Evolutionary conservation across 2,329 filamentous ascomycete species (phyloP).

Genomic region (Claviceps paspali): DNA sequence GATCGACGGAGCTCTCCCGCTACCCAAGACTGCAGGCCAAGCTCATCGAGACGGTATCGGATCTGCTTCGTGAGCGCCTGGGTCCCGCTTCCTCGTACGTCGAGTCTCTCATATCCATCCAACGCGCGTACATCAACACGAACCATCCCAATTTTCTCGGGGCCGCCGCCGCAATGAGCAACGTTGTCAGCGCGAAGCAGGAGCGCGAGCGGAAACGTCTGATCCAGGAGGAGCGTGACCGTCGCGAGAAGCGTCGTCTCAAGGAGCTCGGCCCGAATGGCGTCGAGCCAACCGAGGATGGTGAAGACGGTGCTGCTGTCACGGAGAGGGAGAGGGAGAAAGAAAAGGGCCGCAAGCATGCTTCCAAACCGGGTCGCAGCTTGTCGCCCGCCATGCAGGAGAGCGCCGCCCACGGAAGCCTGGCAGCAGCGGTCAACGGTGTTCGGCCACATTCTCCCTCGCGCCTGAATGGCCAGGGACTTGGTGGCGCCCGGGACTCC

Average conservation of each 20-base stretch:
- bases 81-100: slow-evolving; percentile 85
- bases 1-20: slow-evolving; percentile 80
- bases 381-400: slow-evolving; percentile 69
- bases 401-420: slow-evolving; percentile 42
- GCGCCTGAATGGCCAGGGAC: slow-evolving; percentile 41
- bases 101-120: slow-evolving; percentile 91
- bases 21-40: slow-evolving; percentile 91
- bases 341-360: slow-evolving; percentile 26
- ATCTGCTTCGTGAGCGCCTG: slow-evolving; percentile 79
- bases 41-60: slow-evolving; percentile 94
- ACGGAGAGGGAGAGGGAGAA: slow-evolving; percentile 34
- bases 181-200: slow-evolving; percentile 87
- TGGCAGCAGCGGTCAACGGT: slow-evolving; percentile 54
- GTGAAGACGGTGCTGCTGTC: slow-evolving; percentile 31
- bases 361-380: slow-evolving; percentile 44
- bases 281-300: slow-evolving; percentile 52
- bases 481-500: slow-evolving; percentile 61
- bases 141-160: slow-evolving; percentile 98
- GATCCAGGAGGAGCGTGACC: slow-evolving; percentile 71
- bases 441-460: slow-evolving; percentile 25
- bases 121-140: slow-evolving; percentile 97
- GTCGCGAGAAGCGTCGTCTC: slow-evolving; percentile 64
- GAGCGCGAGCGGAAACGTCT: slow-evolving; percentile 76
- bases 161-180: slow-evolving; percentile 91
- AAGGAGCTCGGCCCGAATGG: slow-evolving; percentile 81